Conservation (phyloP, 768 basidiomycete genomes). For the Pleurotus platypus region DNA sequence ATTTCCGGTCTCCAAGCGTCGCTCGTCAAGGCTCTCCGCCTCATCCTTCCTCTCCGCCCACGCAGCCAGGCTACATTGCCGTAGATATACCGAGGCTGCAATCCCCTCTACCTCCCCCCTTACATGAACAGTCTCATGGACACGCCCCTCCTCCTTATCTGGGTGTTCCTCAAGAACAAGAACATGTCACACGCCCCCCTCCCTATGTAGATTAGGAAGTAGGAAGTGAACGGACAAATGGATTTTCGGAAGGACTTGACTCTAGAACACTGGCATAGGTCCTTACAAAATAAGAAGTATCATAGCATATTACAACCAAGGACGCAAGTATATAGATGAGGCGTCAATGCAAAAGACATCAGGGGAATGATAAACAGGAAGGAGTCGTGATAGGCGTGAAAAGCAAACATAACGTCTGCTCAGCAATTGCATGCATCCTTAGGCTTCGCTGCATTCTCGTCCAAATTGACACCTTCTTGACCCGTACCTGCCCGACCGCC, state of each 20-base stretch:
- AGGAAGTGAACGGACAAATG: too few relatives aligned
- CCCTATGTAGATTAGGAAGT: slow-evolving; percentile 54
- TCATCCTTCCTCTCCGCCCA: slow-evolving; percentile 27
- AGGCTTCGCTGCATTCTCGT: slow-evolving; percentile 60
- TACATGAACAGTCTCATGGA: slow-evolving; percentile 37
- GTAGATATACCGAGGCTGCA: slow-evolving; percentile 26
- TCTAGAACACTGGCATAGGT: not conserved
- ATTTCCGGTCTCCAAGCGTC: slow-evolving; percentile 53
- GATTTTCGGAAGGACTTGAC: too few relatives aligned
- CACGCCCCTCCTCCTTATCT: slow-evolving; percentile 82
- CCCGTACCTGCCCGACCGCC: slow-evolving; percentile 48
- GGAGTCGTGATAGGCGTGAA: slow-evolving; percentile 11
- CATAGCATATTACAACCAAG: slow-evolving; percentile 14
- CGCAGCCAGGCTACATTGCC: slow-evolving; percentile 23
- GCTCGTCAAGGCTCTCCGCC: slow-evolving; percentile 29
- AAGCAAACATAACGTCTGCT: slow-evolving; percentile 27
- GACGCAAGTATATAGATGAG: slow-evolving; percentile 4
- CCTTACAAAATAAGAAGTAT: slow-evolving; percentile 7
- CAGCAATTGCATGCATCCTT: slow-evolving; percentile 84
- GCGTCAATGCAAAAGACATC: slow-evolving; percentile 7
- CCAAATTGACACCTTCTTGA: slow-evolving; percentile 64
- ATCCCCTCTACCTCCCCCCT: slow-evolving; percentile 26
- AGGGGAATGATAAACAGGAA: slow-evolving; percentile 14
- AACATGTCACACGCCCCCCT: slow-evolving; percentile 54
- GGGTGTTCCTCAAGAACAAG: slow-evolving; percentile 45